Base-by-base conservation (phyloP, 2,329 filamentous ascomycete genomes). In the Xylaria sp. region DNA sequence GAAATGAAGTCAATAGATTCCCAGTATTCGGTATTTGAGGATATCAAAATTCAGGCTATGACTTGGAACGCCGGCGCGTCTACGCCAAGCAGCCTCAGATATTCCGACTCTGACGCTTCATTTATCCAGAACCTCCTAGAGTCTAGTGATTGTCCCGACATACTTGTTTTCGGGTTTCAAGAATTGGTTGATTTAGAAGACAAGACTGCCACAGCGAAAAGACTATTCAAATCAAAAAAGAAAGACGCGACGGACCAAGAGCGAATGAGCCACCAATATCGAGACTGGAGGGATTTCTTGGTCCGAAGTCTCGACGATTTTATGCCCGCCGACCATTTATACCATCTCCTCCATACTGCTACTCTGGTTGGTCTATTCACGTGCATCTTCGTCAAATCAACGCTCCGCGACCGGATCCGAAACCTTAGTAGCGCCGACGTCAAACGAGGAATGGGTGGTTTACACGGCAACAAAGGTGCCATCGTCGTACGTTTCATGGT, bases 21-120 rank as follows among this genome's bases (percentile, higher is more conserved):
- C 0, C 88, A 96, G 57, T 98, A 93, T 77, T 98, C 94, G 82
- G 86, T 88, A 32, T 97, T 98, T 78, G 87, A 94, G 62, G 90
- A 97, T 74, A 84, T 98, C 65, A 91, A 89, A 57, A 90, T 92
- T 12, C 84, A 93, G 45, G 88, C 97, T 30, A 86, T 98, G 83
- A 98, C 94, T 0, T 99, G 96, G 96, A 99, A 99, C 78, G 95
- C 94, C 1, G 96, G 96, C 1, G 96, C 96, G n/a, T 91, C 92
- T 17, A 97, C 96, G n/a, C 96, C 96, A 0, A 90, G 89, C 67
- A 92, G 90, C 75, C 83, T 98, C 39, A 88, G 92, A 63, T 89
- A 92, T 70, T 88, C 89, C 1, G 86, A 88, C 34, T 82, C 87
- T 61, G 93, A 97, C 75, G 87, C 88, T 11, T 85, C 86, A 51